Conservation (phyloP, 164 flowering plant species). For the Vitis riparia region DNA sequence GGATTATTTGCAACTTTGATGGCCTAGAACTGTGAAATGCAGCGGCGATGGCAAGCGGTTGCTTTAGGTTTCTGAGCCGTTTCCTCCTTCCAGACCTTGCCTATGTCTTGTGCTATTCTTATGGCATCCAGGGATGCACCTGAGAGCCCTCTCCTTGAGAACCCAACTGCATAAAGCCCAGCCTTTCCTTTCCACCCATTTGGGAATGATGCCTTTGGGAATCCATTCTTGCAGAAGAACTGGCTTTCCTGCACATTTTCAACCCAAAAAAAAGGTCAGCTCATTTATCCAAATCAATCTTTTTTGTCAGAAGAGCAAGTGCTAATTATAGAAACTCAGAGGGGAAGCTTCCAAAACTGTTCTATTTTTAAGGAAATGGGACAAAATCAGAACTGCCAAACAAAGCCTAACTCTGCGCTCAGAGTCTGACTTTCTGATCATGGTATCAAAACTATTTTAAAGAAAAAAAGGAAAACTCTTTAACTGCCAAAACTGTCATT, state of each 20-base stretch:
- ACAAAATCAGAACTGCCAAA: constrained; percentile 6
- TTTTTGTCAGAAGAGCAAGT: too few relatives aligned
- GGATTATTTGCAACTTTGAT: not conserved
- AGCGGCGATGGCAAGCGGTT: constrained; percentile 47
- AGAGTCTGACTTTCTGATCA: not conserved
- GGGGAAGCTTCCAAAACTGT: constrained; percentile 1
- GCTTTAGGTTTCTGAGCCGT: constrained; percentile 39
- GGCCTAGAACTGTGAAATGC: constrained; percentile 55
- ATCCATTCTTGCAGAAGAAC: constrained; percentile 56
- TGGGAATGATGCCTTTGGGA: constrained; percentile 57
- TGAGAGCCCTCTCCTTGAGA: constrained; percentile 70
- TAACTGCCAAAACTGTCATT: constrained; percentile 5
- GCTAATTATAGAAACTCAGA: not conserved
- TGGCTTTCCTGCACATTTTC: constrained; percentile 43
- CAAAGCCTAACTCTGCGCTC: not conserved
- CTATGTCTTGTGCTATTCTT: constrained; percentile 56
- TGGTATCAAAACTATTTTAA: not conserved
- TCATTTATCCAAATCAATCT: not conserved
- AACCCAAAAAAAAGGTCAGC: constrained; percentile 8
- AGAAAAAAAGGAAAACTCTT: not conserved
- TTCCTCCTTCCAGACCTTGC: constrained; percentile 53
- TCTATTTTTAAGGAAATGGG: not conserved
- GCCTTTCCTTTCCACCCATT: constrained; percentile 62
- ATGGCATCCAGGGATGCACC: constrained; percentile 60
- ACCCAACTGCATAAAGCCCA: constrained; percentile 68